Base-by-base conservation (phyloP, 2,329 filamentous ascomycete species). In the Cladosporium halotolerans region DNA sequence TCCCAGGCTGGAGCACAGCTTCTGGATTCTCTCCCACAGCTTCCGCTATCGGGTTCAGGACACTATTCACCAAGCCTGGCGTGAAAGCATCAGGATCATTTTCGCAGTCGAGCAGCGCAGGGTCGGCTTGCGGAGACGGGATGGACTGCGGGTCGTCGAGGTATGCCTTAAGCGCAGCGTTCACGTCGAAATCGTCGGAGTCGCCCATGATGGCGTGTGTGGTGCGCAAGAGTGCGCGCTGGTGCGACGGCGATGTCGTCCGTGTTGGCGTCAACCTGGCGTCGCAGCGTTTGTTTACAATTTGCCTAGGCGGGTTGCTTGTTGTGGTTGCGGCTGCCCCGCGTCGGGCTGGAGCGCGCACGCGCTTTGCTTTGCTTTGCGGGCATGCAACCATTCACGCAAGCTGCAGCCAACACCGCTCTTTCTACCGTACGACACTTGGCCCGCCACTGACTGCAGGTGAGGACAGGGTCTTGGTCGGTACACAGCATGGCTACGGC, bases 161-260 rank as follows among this genome's bases (percentile, higher is more conserved):
- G 74, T 96, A 99, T 70, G 89, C 82, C 78, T 96, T 96, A 71
- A 97, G 86, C 60, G 90, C 89, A 76, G 96, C 87, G 71, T 96
- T 96, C 72, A 99, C 89, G 71, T 97, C 89, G 75, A 99, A 99
- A 66, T 85, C 81, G 69, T 90, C 81, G 59, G 72, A 74, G 60
- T 77, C 75, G 63, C 79, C 79, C 76, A 87, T 87, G 66, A 78
- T 86, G 84, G 66, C 61, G 61, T 59, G 14, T 42, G 19, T 36
- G 23, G 16, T 49, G 45, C 45, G 45, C 45, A 36, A 11, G n/a
- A 45, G 34, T 36, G 40, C 34, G 46, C 42, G 13, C 16, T 14
- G 33, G 52, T 56, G 55, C 54, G 52, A 54, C 53, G 16, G 14
- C 11, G 40, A 19, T n/a, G 14, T 42, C 42, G 42, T 44, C 14